These are phyloP conservation scores for Schizonepeta tenuifolia DNA, from an alignment of 257 asterid genomes.

Conservation along the genomic window DNA sequence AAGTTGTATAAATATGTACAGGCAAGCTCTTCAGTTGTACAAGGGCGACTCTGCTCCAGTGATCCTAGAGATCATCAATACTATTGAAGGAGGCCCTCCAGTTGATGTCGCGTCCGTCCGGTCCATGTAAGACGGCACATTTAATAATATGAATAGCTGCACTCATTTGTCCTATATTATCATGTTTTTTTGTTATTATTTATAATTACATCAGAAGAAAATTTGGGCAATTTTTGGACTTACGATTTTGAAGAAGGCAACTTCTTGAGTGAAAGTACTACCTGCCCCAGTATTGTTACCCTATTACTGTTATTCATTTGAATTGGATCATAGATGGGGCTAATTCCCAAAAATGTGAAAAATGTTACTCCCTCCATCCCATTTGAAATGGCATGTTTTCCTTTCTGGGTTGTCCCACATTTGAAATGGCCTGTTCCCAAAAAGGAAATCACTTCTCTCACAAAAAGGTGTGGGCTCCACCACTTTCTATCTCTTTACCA, in stretches of 20 bases:
- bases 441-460: too few species aligned
- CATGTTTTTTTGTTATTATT: conserved; percentile 4
- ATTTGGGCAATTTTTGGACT: conserved; percentile 21
- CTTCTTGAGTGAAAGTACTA: conserved; percentile 2
- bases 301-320: neutral
- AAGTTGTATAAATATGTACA: conserved; percentile 44
- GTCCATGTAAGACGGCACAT: conserved; percentile 81
- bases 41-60: conserved; percentile 82
- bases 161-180: neutral
- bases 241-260: conserved; percentile 28
- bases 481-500: too few species aligned
- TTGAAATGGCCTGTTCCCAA: too few species aligned
- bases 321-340: conserved; percentile 13
- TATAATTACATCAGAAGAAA: neutral
- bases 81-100: conserved; percentile 96
- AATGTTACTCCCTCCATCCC: too few species aligned
- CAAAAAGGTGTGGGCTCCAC: too few species aligned
- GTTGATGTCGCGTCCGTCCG: conserved; percentile 95
- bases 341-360: conserved; percentile 8
- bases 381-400: too few species aligned
- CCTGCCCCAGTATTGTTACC: conserved; percentile 16
- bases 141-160: conserved; percentile 1
- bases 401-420: too few species aligned
- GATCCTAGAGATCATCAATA: conserved; percentile 83
- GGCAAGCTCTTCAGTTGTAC: conserved; percentile 95